Conservation (phyloP, 345 rosid genomes). For the Balakata baccata region DNA sequence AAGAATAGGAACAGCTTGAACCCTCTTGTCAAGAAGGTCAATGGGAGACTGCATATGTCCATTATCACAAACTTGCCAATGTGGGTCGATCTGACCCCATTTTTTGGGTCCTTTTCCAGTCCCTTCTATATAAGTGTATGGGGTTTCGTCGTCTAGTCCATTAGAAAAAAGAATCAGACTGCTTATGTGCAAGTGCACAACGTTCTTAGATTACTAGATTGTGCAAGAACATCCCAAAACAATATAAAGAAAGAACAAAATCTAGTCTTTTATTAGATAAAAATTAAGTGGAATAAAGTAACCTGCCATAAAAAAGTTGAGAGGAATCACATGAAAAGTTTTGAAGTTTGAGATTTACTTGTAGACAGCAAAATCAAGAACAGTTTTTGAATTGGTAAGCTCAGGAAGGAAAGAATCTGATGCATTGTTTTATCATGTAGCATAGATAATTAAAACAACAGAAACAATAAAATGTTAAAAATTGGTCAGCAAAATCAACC, state of each 20-base stretch:
- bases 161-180: neutral
- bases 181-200: neutral
- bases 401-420: neutral
- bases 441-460: too few species aligned
- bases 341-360: neutral
- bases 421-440: neutral
- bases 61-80: slow-evolving; percentile 53
- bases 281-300: neutral
- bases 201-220: neutral
- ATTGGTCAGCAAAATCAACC: too few species aligned
- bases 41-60: slow-evolving; percentile 82
- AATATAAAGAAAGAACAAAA: neutral
- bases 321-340: neutral
- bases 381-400: too few species aligned
- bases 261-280: neutral
- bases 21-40: slow-evolving; percentile 48
- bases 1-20: slow-evolving; percentile 25
- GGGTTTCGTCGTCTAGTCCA: slow-evolving; percentile 39
- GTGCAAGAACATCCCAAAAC: neutral
- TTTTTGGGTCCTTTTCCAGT: slow-evolving; percentile 45
- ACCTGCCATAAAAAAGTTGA: too few species aligned
- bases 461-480: too few species aligned
- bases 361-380: neutral
- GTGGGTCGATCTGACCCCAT: slow-evolving; percentile 62
- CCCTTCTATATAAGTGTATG: slow-evolving; percentile 21